Evolutionary conservation across 371 early-diverging fungal species (phyloP), one percentile per base, ranked within the genome.

Genomic region (Mortierella sp.): DNA sequence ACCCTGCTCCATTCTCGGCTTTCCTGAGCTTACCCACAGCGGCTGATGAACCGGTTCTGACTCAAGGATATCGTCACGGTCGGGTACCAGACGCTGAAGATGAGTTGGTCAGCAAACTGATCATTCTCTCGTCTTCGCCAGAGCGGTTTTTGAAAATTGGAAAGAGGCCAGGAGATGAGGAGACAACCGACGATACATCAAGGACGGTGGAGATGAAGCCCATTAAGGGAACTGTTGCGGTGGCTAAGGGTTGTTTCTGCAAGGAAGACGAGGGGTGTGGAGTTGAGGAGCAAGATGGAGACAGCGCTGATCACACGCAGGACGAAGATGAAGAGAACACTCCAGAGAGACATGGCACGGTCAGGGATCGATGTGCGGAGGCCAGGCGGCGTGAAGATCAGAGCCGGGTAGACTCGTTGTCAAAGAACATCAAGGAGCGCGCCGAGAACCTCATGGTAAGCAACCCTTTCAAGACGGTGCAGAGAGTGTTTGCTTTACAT

Each of bases 371-470:
- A 32, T 90, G 90, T 65, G 71, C 70, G 32, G 83, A 77, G 8
- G 80, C 75, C 11, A 85, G 88, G 79, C 77, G 35, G 16, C 72
- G 71, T 3, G 91, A 89, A 16, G 87, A 92, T 44, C 78, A 75
- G 43, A 49, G 75, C 44, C 81, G 93, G 1, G 89, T 92, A 21
- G 85, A 88, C 18, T 87, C 77, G 4, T 82, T 98, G 65, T 92
- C 91, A 81, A 87, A 83, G 51, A 94, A 95, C 88, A 94, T 96
- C 72, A 99, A 99, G 85, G 98, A 98, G 84, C 91, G 96, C 10
- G 96, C 98, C 0, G 99, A 99, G 83, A 98, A 99, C 84, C 88
- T 99, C 51, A 99, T 99, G 99, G 96, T 96, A 88, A 72, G 80
- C 49, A 51, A n/a, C 16, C 3, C 48, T 24, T 46, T 48, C 24